These are phyloP conservation scores for Xylariales sp. DNA, from an alignment of 2,329 filamentous ascomycete genomes.

Conservation along the genomic window DNA sequence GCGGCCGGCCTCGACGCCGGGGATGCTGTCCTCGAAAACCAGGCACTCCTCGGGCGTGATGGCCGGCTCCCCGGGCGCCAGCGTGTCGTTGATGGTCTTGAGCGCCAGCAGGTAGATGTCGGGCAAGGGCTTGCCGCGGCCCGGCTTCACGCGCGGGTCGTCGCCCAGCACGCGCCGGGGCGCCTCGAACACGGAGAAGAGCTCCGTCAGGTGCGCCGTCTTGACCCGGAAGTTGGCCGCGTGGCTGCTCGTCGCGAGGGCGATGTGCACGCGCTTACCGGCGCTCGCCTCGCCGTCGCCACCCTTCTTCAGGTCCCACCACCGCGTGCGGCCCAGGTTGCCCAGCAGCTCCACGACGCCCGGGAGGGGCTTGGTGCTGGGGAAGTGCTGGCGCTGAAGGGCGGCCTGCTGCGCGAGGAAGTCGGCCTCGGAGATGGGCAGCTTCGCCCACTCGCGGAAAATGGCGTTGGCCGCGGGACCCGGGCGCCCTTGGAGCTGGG, in stretches of 20 bases:
- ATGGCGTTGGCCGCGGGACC: slow-evolving; percentile 48
- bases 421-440: slow-evolving; percentile 70
- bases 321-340: slow-evolving; percentile 50
- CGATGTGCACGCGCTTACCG: slow-evolving; percentile 62
- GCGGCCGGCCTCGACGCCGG: slow-evolving; percentile 84
- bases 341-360: slow-evolving; percentile 68
- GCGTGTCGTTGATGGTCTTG: slow-evolving; percentile 73
- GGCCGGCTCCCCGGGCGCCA: slow-evolving; percentile 56
- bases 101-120: slow-evolving; percentile 92
- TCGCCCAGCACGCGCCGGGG: slow-evolving; percentile 81
- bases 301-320: slow-evolving; percentile 36
- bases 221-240: slow-evolving; percentile 72
- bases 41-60: slow-evolving; percentile 84
- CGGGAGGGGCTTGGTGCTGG: slow-evolving; percentile 68
- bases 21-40: slow-evolving; percentile 94
- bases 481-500: slow-evolving; percentile 66
- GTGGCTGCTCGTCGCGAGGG: slow-evolving; percentile 80
- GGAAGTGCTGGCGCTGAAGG: slow-evolving; percentile 71
- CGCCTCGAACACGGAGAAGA: slow-evolving; percentile 62
- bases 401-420: slow-evolving; percentile 56
- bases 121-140: slow-evolving; percentile 88
- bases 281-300: slow-evolving; percentile 22
- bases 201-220: slow-evolving; percentile 54
- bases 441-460: slow-evolving; percentile 75
- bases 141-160: slow-evolving; percentile 69